Percentiles rank a stretch among this genome's conserved stretches.
These are phyloP conservation scores for Pleurotus giganteus DNA, from an alignment of 768 basidiomycete genomes.

Conservation along the genomic window DNA sequence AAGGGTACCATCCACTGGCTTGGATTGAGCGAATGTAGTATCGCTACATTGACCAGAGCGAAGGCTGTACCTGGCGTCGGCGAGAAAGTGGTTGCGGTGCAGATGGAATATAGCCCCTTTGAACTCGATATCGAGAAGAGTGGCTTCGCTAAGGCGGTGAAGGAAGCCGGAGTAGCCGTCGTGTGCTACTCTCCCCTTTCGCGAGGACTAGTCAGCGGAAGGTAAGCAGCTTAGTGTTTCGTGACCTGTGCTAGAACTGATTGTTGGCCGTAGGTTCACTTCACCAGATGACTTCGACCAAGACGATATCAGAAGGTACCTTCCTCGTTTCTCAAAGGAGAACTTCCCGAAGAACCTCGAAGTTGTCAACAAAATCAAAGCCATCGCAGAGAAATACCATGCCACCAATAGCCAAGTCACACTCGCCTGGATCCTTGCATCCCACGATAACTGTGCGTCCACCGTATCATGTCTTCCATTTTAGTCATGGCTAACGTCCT, in stretches of 20 bases:
- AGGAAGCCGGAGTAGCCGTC: constrained; percentile 27
- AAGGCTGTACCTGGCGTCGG: constrained; percentile 23
- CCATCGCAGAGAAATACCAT: constrained; percentile 25
- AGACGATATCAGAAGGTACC: constrained; percentile 27
- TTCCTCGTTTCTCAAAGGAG: constrained; percentile 32
- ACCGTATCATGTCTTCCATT: neutral
- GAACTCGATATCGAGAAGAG: constrained; percentile 25
- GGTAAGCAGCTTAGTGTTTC: constrained; percentile 17
- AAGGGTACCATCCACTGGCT: constrained; percentile 26
- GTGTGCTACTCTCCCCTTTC: constrained; percentile 33
- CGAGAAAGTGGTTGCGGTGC: constrained; percentile 24
- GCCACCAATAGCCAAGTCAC: constrained; percentile 29
- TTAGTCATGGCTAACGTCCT: neutral
- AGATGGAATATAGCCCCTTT: constrained; percentile 30
- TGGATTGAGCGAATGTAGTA: constrained; percentile 30
- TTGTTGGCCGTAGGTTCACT: constrained; percentile 18
- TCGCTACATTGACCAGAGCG: constrained; percentile 26
- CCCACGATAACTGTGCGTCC: constrained; percentile 16
- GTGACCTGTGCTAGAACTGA: neutral
- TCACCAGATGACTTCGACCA: constrained; percentile 33
- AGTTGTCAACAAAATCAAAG: constrained; percentile 29
- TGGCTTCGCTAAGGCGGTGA: constrained; percentile 23
- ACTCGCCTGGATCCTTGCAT: constrained; percentile 21
- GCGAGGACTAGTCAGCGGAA: constrained; percentile 34
- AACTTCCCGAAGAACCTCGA: constrained; percentile 44